Percentiles rank a stretch among this genome's conserved stretches.
phyloP scores from a whole-genome alignment of 2,329 filamentous ascomycete genomes.

The Lachnellula arida region DNA sequence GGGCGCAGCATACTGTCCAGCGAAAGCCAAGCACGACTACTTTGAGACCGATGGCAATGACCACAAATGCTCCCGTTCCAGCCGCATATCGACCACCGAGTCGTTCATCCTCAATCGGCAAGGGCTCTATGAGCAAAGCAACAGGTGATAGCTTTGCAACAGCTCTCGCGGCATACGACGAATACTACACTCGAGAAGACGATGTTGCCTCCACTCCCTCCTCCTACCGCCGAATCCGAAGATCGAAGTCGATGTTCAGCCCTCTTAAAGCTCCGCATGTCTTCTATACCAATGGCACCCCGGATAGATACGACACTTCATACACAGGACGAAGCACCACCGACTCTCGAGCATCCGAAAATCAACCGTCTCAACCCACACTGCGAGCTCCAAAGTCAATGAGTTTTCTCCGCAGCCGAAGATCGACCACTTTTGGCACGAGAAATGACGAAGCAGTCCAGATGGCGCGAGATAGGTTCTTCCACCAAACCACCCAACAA shows the following conservation, averaged over 20 bases:
- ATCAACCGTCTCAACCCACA: constrained; percentile 22
- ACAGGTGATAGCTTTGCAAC: constrained; percentile 34
- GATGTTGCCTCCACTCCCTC: constrained; percentile 44
- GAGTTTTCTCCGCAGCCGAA: constrained; percentile 43
- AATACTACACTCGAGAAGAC: constrained; percentile 45
- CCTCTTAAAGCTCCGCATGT: constrained; percentile 24
- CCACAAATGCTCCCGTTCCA: constrained; percentile 25
- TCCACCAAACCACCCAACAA: constrained; percentile 34
- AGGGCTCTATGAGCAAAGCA: constrained; percentile 21
- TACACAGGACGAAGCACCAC: constrained; percentile 7
- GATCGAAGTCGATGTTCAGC: constrained; percentile 51
- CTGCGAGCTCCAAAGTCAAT: constrained; percentile 51
- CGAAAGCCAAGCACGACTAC: constrained; percentile 18
- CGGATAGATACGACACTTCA: constrained; percentile 14
- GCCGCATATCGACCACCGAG: constrained; percentile 29
- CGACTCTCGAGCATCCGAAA: constrained; percentile 17
- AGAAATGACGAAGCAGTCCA: constrained; percentile 35
- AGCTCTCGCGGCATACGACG: constrained; percentile 35
- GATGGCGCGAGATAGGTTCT: constrained; percentile 35
- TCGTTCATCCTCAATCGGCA: constrained; percentile 30
- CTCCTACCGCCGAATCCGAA: constrained; percentile 47
- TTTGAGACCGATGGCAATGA: constrained; percentile 25
- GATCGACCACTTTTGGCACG: constrained; percentile 19
- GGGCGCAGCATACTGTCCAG: constrained; percentile 11
- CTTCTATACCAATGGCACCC: constrained; percentile 29